Evolutionary conservation across 331 rosid genomes (phyloP).

Genomic region (Phaseolus coccineus): DNA sequence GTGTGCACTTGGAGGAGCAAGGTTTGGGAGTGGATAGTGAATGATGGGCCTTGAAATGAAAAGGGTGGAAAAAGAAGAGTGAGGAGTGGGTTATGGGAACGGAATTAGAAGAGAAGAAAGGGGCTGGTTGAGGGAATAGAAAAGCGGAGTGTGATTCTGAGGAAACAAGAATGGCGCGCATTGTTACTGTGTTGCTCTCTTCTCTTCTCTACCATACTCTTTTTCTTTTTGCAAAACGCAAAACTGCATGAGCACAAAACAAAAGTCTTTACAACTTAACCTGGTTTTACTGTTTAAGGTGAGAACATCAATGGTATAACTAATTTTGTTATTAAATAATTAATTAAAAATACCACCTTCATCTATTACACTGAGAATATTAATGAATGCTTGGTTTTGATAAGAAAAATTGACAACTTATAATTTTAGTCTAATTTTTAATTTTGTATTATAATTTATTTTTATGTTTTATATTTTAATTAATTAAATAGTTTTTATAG

Average conservation of each 20-base stretch:
- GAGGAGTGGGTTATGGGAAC: conserved; percentile 35
- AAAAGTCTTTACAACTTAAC: neutral
- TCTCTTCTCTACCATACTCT: neutral
- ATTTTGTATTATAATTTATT: too few species aligned
- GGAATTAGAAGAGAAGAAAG: conserved; percentile 21
- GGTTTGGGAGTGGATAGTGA: conserved; percentile 28
- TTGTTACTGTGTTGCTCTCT: conserved; percentile 25
- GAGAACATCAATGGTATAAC: neutral
- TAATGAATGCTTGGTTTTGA: too few species aligned
- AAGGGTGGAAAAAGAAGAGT: conserved; percentile 35
- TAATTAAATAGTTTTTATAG: too few species aligned
- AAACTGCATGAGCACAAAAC: neutral
- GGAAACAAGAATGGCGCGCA: conserved; percentile 51
- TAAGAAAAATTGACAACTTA: too few species aligned
- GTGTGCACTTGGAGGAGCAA: conserved; percentile 34
- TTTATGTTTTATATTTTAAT: too few species aligned
- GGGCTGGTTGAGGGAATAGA: conserved; percentile 19
- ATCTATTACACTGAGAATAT: too few species aligned
- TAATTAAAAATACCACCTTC: too few species aligned
- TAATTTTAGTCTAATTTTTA: too few species aligned
- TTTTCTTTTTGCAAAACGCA: neutral
- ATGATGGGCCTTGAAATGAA: conserved; percentile 30
- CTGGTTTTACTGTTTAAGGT: neutral
- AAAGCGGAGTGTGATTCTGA: conserved; percentile 30
- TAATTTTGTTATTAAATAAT: too few species aligned